A percentile compares a stretch with the other conserved stretches of the same genome.
Conservation (phyloP, 495 filamentous ascomycete species). For the Lasiosphaeris hirsuta region DNA sequence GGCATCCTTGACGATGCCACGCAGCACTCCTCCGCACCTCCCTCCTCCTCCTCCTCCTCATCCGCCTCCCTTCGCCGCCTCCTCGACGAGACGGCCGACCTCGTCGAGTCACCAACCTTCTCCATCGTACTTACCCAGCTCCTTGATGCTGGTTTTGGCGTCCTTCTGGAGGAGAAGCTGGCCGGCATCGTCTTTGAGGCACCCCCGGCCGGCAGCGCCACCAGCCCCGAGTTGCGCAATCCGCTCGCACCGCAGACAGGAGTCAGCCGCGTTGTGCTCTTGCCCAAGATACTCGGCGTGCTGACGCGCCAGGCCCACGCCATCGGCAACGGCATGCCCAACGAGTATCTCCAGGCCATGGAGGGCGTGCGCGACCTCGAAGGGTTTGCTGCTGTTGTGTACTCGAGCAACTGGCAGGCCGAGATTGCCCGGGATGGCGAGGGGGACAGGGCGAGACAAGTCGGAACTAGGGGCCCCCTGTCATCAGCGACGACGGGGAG, state of each 20-base stretch:
- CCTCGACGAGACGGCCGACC: slow-evolving; percentile 92
- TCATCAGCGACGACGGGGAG: no score
- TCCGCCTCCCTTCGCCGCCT: slow-evolving; percentile 70
- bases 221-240: slow-evolving; percentile 42
- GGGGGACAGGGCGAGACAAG: slow-evolving; percentile 18
- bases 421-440: slow-evolving; percentile 57
- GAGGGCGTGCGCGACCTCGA: slow-evolving; percentile 83
- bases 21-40: slow-evolving; percentile 1
- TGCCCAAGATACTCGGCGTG: slow-evolving; percentile 84
- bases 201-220: slow-evolving; percentile 40
- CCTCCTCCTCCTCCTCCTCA: slow-evolving; percentile 23
- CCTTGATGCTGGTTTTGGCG: slow-evolving; percentile 81
- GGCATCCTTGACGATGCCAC: slow-evolving; percentile 61
- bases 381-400: slow-evolving; percentile 90
- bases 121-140: slow-evolving; percentile 76
- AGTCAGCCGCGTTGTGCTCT: slow-evolving; percentile 62
- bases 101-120: slow-evolving; percentile 91
- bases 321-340: slow-evolving; percentile 80
- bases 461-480: background rate
- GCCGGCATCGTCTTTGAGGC: slow-evolving; percentile 72
- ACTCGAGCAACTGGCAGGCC: slow-evolving; percentile 80
- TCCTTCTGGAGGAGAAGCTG: slow-evolving; percentile 75
- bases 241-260: slow-evolving; percentile 16
- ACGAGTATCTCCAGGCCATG: slow-evolving; percentile 84
- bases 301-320: slow-evolving; percentile 83